These are phyloP conservation scores for Colletotrichum spinosum DNA, from an alignment of 2,329 filamentous ascomycete genomes.

Conservation along the genomic window DNA sequence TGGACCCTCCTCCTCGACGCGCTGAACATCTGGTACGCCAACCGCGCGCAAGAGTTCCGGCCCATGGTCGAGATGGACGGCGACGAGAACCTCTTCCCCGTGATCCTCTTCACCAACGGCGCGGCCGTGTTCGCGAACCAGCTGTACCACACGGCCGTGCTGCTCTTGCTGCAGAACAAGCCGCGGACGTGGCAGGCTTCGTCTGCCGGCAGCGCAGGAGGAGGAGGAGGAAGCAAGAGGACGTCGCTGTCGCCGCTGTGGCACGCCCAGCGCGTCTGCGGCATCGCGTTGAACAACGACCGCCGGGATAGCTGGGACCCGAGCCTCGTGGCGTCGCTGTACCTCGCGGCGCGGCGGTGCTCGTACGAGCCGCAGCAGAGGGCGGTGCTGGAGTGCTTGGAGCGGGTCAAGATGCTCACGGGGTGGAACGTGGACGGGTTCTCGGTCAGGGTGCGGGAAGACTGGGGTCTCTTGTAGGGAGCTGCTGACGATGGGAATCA, in stretches of 20 bases:
- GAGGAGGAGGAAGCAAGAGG: constrained; percentile 37
- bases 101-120: constrained; percentile 52
- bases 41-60: constrained; percentile 46
- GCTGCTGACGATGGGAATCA: not conserved
- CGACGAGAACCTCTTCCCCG: constrained; percentile 47
- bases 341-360: constrained; percentile 57
- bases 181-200: constrained; percentile 55
- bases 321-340: constrained; percentile 58
- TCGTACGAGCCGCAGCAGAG: constrained; percentile 61
- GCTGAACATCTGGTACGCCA: constrained; percentile 47
- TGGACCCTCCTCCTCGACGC: constrained; percentile 48
- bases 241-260: constrained; percentile 56
- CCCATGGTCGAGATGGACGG: constrained; percentile 49
- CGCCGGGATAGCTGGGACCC: constrained; percentile 59
- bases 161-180: constrained; percentile 62
- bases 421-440: constrained; percentile 52
- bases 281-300: constrained; percentile 61
- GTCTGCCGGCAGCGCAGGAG: not conserved
- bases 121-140: constrained; percentile 63
- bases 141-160: constrained; percentile 66
- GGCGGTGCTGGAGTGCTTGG: constrained; percentile 53
- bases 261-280: constrained; percentile 62
- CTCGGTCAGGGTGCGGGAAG: constrained; percentile 41
- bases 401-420: constrained; percentile 52
- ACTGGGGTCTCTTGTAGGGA: constrained; percentile 40